Evolutionary conservation across 352 stramenopile species (phyloP).

Genomic region (Pythium vanterpoolii): DNA sequence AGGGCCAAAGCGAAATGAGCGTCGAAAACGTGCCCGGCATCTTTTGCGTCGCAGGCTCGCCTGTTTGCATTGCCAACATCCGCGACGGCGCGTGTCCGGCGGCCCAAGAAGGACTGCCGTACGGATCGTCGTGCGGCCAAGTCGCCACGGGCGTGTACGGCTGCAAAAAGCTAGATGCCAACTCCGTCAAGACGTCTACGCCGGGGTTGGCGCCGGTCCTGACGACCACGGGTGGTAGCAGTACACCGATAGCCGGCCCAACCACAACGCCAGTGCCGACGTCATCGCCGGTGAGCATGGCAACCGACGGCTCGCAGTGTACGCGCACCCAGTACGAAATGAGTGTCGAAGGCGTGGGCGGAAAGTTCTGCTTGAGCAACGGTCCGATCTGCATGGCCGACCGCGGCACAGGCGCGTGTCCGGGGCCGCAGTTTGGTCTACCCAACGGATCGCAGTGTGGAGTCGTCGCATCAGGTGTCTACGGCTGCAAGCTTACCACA

Average conservation of each 20-base stretch:
- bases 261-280: background rate
- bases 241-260: background rate
- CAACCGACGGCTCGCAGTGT: conserved; percentile 1
- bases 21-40: conserved; percentile 3
- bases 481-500: conserved; percentile 14
- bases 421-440: conserved; percentile 9
- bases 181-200: background rate
- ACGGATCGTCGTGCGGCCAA: background rate
- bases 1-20: conserved; percentile 3
- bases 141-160: background rate
- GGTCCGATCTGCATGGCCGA: conserved; percentile 15
- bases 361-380: conserved; percentile 3
- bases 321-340: conserved; percentile 2
- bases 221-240: background rate
- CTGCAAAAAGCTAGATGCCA: background rate
- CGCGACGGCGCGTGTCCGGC: background rate
- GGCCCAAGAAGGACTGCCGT: background rate
- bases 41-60: conserved; percentile 1
- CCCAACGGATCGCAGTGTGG: conserved; percentile 18
- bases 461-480: conserved; percentile 7
- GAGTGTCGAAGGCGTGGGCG: conserved; percentile 9
- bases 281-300: background rate
- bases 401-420: conserved; percentile 7
- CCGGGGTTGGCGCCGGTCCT: background rate
- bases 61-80: conserved; percentile 5